A percentile compares a stretch with the other conserved stretches of the same genome.
These are phyloP conservation scores for Schoenoplectus tabernaemontani DNA, from an alignment of 202 grass and related monocot species.

Conservation along the genomic window DNA sequence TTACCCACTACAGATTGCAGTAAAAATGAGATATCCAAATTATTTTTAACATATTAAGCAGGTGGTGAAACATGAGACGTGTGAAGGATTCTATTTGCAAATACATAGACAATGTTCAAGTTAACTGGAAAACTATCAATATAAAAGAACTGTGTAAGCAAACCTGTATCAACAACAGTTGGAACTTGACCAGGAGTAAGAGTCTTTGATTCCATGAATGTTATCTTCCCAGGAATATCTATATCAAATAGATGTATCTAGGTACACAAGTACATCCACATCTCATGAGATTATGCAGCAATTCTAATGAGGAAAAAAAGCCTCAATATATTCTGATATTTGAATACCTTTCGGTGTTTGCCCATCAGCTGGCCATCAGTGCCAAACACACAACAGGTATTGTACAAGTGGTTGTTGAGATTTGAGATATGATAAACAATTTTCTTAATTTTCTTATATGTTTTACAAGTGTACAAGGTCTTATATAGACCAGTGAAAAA, in stretches of 20 bases:
- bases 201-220: slow-evolving; percentile 91
- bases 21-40: not conserved
- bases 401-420: no score
- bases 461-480: no score
- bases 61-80: not conserved
- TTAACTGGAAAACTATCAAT: not conserved
- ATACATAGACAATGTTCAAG: not conserved
- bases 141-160: slow-evolving; percentile 2
- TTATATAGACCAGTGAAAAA: no score
- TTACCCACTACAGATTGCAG: not conserved
- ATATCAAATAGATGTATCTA: slow-evolving; percentile 99
- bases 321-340: not conserved
- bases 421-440: no score
- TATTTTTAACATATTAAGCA: not conserved
- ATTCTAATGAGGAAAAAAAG: not conserved
- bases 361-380: slow-evolving; percentile 83
- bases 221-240: slow-evolving; percentile 97
- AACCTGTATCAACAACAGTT: slow-evolving; percentile 96
- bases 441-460: no score
- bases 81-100: not conserved
- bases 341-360: slow-evolving; percentile 86
- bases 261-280: not conserved
- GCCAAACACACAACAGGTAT: slow-evolving; percentile 84
- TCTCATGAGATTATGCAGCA: not conserved
- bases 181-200: slow-evolving; percentile 76